Percentiles rank a stretch among this genome's conserved stretches.
Conservation (phyloP, 352 stramenopile genomes). For the Aphanomyces euteiches region DNA sequence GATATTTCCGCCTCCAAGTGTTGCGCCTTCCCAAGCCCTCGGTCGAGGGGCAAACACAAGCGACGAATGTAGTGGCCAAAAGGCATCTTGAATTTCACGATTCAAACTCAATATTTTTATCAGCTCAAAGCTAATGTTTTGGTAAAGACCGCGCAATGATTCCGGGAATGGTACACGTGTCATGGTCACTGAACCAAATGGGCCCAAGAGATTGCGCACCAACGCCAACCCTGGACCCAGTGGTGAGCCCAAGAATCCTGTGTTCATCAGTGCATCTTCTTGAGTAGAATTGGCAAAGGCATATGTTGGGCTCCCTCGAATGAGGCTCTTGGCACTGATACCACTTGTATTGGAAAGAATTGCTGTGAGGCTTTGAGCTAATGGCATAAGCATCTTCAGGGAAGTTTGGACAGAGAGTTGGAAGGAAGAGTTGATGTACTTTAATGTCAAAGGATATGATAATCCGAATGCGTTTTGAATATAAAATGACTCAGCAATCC, state of each 20-base stretch:
- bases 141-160: constrained; percentile 8
- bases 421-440: background rate
- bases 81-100: background rate
- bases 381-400: constrained; percentile 21
- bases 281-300: background rate
- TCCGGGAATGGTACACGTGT: background rate
- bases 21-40: background rate
- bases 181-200: constrained; percentile 20
- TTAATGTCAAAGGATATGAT: constrained; percentile 18
- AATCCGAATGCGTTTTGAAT: constrained; percentile 22
- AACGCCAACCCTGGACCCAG: background rate
- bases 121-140: background rate
- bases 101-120: background rate
- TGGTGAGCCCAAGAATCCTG: background rate
- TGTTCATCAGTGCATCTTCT: background rate
- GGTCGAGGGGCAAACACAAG: background rate
- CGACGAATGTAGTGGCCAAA: background rate
- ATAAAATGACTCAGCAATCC: constrained; percentile 17
- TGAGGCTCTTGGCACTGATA: background rate
- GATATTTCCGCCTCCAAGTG: constrained; percentile 1
- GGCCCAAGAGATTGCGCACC: background rate
- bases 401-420: constrained; percentile 8
- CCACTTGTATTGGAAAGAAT: background rate
- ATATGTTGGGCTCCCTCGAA: constrained; percentile 12
- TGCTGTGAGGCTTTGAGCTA: background rate